Evolutionary conservation across 2,329 filamentous ascomycete species (phyloP), one percentile per base, ranked within the genome.

Genomic region (Rutstroemia sp.): DNA sequence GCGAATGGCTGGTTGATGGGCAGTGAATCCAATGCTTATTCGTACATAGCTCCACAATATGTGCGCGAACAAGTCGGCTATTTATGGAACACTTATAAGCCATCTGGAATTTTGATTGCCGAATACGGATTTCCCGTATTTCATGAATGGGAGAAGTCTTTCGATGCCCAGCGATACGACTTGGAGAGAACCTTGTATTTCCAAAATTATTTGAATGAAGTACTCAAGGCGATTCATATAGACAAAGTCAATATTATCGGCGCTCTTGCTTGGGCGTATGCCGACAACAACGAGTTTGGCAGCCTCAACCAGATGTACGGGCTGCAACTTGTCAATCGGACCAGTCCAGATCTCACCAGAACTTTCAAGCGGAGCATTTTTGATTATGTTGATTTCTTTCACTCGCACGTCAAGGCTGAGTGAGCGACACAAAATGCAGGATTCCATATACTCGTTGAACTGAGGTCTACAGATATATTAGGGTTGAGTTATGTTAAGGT

Each of bases 171-270:
- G 39, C 30, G 12, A 12, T 47, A 27, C 4, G 73, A 75, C 69
- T 60, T 60, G 58, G 10, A 66, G 60, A 75, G 55, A 63, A 73
- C 41, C n/a, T 7, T 23, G 10, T 84, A 84, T 65, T 83, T 82
- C 60, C 69, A 77, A 16, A 73, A 71, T 17, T 83, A 76, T 64
- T 69, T 83, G 65, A 75, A 72, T 0, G 81, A 83, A 62, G 73
- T 77, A 1, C 69, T 83, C 44, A 79, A 78, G 60, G 73, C 78
- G 0, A 79, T 83, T 12, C 17, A 19, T n/a, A 75, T 81, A 58
- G 80, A 84, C 50, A 76, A 76, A 0, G 78, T 83, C 0, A 67
- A 79, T 49, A 76, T 82, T 1, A 70, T 77, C 2, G 80, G 79
- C 0, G 76, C 78, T 0, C 73, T 80, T 58, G 76, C 77, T 2